Conservation (phyloP, 306 rosid species). For the Canavalia gladiata region DNA sequence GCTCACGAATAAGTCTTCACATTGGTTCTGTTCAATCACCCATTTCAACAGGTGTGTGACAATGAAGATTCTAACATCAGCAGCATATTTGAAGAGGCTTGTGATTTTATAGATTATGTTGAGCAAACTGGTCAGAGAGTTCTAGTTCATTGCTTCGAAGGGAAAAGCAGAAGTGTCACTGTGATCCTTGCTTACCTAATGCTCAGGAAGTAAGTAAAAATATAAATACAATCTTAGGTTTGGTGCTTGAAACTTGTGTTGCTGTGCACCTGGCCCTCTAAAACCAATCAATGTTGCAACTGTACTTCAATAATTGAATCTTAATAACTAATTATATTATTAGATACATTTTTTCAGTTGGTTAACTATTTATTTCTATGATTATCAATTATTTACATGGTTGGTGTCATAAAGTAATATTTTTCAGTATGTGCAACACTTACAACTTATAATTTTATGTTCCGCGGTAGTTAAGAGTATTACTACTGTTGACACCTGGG, state of each 20-base stretch:
- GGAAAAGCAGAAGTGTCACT: conserved; percentile 94
- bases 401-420: conserved; percentile 11
- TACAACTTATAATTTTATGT: conserved; percentile 17
- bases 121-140: conserved; percentile 76
- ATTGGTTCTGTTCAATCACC: conserved; percentile 24
- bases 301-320: neutral
- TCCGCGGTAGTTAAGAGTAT: conserved; percentile 6
- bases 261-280: conserved; percentile 7
- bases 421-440: neutral
- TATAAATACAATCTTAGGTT: conserved; percentile 1
- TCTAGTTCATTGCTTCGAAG: conserved; percentile 95
- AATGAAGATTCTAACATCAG: conserved; percentile 73
- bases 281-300: conserved; percentile 26
- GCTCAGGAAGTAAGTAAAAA: conserved; percentile 80
- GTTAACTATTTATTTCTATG: neutral
- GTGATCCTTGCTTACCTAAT: conserved; percentile 88
- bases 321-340: neutral
- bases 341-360: neutral
- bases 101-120: conserved; percentile 73
- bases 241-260: neutral
- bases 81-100: conserved; percentile 84
- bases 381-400: conserved; percentile 8
- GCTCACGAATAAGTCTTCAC: conserved; percentile 7
- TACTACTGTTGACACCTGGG: neutral
- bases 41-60: conserved; percentile 72